These are phyloP conservation scores for Thinopyrum elongatum DNA, from an alignment of 176 grass and related monocot genomes.

Conservation along the genomic window DNA sequence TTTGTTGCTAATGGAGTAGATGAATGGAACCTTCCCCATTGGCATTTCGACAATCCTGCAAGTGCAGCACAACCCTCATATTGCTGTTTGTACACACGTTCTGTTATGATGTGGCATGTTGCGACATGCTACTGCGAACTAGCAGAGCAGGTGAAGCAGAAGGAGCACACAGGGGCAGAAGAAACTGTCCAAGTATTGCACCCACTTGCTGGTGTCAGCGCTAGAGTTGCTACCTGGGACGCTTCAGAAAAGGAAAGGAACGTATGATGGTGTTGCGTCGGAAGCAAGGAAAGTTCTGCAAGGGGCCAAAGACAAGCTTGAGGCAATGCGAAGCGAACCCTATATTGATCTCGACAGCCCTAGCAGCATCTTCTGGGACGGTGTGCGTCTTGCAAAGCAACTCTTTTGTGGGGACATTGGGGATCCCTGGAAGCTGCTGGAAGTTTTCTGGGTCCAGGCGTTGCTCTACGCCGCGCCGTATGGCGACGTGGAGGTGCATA, in stretches of 20 bases:
- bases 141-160: not conserved
- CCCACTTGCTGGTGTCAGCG: constrained; percentile 19
- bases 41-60: not conserved
- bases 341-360: too few species aligned
- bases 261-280: not conserved
- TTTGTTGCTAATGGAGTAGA: not conserved
- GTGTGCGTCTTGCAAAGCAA: not conserved
- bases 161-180: not conserved
- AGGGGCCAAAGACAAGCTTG: not conserved
- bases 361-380: too few species aligned
- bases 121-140: not conserved
- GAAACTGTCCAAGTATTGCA: constrained; percentile 23
- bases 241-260: not conserved
- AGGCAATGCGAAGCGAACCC: too few species aligned
- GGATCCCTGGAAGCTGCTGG: constrained; percentile 20
- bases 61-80: too few species aligned
- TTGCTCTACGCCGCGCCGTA: constrained; percentile 33
- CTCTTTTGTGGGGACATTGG: not conserved
- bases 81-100: too few species aligned
- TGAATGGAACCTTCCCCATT: too few species aligned
- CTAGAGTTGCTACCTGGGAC: not conserved
- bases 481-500: not conserved
- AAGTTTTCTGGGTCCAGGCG: not conserved
- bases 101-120: not conserved
- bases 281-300: not conserved